A percentile compares a stretch with the other conserved stretches of the same genome.
phyloP scores from a whole-genome alignment of 2,329 filamentous ascomycete genomes.

The Tolypocladium ovalisporum region DNA sequence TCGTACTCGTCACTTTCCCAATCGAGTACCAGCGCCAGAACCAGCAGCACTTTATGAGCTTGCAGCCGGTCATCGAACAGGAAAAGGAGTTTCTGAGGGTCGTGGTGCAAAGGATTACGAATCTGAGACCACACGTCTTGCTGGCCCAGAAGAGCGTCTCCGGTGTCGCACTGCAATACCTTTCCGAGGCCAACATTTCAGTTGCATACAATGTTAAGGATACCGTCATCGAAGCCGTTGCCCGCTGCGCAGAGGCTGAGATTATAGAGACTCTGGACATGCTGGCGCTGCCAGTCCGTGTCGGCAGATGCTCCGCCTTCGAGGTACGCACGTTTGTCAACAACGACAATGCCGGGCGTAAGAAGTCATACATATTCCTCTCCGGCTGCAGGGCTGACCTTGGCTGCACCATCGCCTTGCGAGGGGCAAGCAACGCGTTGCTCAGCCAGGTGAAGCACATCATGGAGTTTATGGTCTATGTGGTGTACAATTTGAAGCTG shows the following conservation, averaged over 20 bases:
- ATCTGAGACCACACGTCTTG: constrained; percentile 72
- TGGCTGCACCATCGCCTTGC: constrained; percentile 86
- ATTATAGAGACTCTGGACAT: constrained; percentile 95
- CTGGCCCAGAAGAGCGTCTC: constrained; percentile 92
- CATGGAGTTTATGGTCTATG: constrained; percentile 98
- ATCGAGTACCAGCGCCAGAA: constrained; percentile 89
- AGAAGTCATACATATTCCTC: constrained; percentile 93
- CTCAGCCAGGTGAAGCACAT: constrained; percentile 80
- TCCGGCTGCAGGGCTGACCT: constrained; percentile 83
- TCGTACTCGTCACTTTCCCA: constrained; percentile 87
- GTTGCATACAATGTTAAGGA: constrained; percentile 96
- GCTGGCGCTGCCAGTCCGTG: constrained; percentile 59
- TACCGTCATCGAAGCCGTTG: constrained; percentile 89
- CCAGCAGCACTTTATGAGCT: constrained; percentile 84
- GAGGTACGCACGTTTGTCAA: constrained; percentile 95
- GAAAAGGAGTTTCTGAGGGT: constrained; percentile 90
- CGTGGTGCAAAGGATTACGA: constrained; percentile 82
- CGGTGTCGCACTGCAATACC: constrained; percentile 76
- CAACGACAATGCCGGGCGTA: constrained; percentile 58
- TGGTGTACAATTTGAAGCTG: constrained; percentile 93
- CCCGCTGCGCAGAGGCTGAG: constrained; percentile 80
- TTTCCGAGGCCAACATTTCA: constrained; percentile 80
- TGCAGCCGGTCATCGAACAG: constrained; percentile 93
- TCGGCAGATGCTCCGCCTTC: constrained; percentile 75
- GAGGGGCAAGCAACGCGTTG: constrained; percentile 62